A percentile compares a stretch with the other conserved stretches of the same genome.
Conservation (phyloP, 805 yeast genomes). For the Candida nemodendra region DNA sequence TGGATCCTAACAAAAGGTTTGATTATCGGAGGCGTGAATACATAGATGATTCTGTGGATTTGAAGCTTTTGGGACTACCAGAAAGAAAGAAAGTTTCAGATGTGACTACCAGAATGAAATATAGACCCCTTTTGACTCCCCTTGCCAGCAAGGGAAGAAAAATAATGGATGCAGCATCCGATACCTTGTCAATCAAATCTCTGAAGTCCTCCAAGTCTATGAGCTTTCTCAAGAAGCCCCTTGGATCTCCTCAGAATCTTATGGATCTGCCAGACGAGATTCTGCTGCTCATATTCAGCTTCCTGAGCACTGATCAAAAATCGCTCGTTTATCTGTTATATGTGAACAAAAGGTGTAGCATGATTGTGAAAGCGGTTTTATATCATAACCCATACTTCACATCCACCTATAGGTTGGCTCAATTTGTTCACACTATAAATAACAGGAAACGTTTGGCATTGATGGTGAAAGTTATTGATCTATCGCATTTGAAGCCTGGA, state of each 20-base stretch:
- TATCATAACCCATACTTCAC: slow-evolving; percentile 56
- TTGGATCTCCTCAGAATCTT: slow-evolving; percentile 10
- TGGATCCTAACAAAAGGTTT: slow-evolving; percentile 47
- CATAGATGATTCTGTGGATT: slow-evolving; percentile 25
- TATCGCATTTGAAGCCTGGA: slow-evolving; percentile 50
- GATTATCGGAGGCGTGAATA: slow-evolving; percentile 49
- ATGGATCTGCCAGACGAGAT: slow-evolving; percentile 44
- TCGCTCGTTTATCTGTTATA: slow-evolving; percentile 46
- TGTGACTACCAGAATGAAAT: slow-evolving; percentile 42
- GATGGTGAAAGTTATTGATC: slow-evolving; percentile 55
- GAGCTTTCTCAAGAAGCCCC: slow-evolving; percentile 4
- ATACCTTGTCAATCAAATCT: slow-evolving; percentile 40
- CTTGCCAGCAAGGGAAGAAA: slow-evolving; percentile 27
- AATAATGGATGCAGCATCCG: slow-evolving; percentile 41
- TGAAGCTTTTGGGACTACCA: slow-evolving; percentile 15
- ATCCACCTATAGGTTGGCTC: slow-evolving; percentile 78
- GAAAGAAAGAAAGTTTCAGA: slow-evolving; percentile 11
- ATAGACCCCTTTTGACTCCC: slow-evolving; percentile 43
- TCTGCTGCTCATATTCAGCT: slow-evolving; percentile 35
- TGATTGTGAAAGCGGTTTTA: slow-evolving; percentile 50
- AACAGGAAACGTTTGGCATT: slow-evolving; percentile 53
- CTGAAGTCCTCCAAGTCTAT: slow-evolving; percentile 27
- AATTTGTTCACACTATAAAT: slow-evolving; percentile 68
- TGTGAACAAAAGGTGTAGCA: slow-evolving; percentile 50
- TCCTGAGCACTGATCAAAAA: slow-evolving; percentile 36